Percentiles rank a stretch among this genome's conserved stretches.
Conservation (phyloP, 768 basidiomycete genomes). For the Ramaria rubella region DNA sequence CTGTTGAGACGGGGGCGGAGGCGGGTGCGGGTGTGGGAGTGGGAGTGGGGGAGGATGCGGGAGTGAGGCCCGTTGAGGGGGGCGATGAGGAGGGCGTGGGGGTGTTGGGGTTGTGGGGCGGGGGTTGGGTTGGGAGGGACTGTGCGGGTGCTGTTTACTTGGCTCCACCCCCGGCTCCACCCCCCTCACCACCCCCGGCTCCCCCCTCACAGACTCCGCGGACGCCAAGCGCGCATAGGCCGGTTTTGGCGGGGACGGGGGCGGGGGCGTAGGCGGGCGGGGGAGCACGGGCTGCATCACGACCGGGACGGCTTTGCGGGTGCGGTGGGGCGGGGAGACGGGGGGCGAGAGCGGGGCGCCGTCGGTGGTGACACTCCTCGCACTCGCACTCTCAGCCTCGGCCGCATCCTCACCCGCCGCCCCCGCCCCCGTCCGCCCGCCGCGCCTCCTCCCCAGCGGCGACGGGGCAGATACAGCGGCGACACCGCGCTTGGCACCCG, state of each 20-base stretch:
- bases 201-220: not conserved
- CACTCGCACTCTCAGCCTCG: not conserved
- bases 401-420: not conserved
- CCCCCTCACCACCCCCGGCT: not conserved
- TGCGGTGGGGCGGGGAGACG: not conserved
- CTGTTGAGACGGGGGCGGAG: not conserved
- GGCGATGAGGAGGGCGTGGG: no score
- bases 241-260: slow-evolving; percentile 3
- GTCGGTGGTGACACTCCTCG: not conserved
- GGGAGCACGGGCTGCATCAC: not conserved
- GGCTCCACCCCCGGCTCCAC: not conserved
- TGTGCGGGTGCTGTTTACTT: not conserved
- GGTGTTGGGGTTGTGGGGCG: no score
- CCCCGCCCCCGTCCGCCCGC: not conserved
- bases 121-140: slow-evolving; percentile 2
- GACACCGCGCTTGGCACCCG: not conserved
- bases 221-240: not conserved
- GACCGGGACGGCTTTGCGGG: not conserved
- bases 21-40: not conserved
- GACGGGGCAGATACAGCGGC: not conserved
- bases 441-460: not conserved
- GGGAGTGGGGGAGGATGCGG: no score
- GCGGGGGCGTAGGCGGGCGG: slow-evolving; percentile 5
- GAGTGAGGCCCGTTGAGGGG: no score
- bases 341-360: not conserved